Evolutionary conservation across 805 yeast genomes (phyloP).

Genomic region (Ogataea pignaliae): DNA sequence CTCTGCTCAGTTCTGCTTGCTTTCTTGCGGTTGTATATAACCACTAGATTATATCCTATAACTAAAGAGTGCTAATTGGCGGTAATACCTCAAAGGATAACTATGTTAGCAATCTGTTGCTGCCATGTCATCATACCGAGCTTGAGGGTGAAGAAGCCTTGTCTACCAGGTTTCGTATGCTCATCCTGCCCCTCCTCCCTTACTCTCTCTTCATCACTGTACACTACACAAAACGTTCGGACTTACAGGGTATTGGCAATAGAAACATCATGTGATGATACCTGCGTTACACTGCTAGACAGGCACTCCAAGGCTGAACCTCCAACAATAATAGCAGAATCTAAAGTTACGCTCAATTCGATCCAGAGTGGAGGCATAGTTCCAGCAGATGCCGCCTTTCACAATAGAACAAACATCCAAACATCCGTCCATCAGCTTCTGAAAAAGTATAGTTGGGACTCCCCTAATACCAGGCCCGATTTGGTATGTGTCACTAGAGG

Average conservation of each 20-base stretch:
- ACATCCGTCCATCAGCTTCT: constrained; percentile 44
- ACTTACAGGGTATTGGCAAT: constrained; percentile 71
- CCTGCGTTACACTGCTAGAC: constrained; percentile 79
- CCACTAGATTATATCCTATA: too few species aligned
- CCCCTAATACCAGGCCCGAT: constrained; percentile 43
- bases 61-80: too few species aligned
- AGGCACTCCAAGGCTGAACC: constrained; percentile 34
- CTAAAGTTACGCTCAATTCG: constrained; percentile 65
- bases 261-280: constrained; percentile 93
- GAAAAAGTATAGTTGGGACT: constrained; percentile 30
- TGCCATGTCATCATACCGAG: too few species aligned
- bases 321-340: constrained; percentile 53
- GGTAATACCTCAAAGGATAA: too few species aligned
- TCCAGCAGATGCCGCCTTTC: constrained; percentile 79
- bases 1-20: too few species aligned
- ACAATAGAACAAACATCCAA: constrained; percentile 63
- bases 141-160: too few species aligned
- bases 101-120: too few species aligned
- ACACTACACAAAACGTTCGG: too few species aligned
- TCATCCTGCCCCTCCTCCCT: too few species aligned
- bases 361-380: constrained; percentile 73
- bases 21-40: too few species aligned
- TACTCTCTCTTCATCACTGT: too few species aligned
- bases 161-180: too few species aligned
- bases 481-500: constrained; percentile 89